Base-by-base conservation (phyloP, 2,329 filamentous ascomycete genomes). In the Hymenoscyphus repandus region DNA sequence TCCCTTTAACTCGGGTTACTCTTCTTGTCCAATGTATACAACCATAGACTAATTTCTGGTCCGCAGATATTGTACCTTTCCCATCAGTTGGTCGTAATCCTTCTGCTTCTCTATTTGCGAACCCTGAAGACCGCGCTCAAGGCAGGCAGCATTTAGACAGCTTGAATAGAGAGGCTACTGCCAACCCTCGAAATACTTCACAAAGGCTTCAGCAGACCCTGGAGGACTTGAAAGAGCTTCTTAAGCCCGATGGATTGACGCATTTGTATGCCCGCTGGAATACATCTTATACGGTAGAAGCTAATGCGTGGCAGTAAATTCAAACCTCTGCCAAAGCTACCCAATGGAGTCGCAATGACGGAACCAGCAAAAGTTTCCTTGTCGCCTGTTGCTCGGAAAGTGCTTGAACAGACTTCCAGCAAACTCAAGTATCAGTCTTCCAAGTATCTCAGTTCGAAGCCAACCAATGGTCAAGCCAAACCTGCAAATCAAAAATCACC, bases 1-100 rank as follows among this genome's bases (percentile, higher is more conserved):
- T 47, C 88, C 88, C 2, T 89, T 92, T 68, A 81, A 86, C 66
- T 79, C 86, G 58, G 83, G 88, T 90, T 69, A 57, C 74, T 20
- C 13, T 38, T 49, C 45, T 44, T 45, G n/a, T 47, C 40, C 40
- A 43, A 43, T 20, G 13, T 30, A 30, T 13, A 33, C 22, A 45
- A 12, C 48, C n/a, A 44, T 48, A 27, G 43, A 18, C 55, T 64
- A 53, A 61, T 47, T 31, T 53, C 44, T 36, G 56, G 59, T 17
- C 43, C 51, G 32, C 47, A 87, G 83, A 82, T 62, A 78, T 86
- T 50, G 80, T 88, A 34, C 83, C 80, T n/a, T 74, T 81, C 31
- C 83, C 83, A 7, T 76, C 73, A 9, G 74, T 85, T 48, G 79
- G 80, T 43, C 76, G 48, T 68, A 74, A 37, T 71, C 74, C 53